phyloP scores from a whole-genome alignment of 2,329 filamentous ascomycete genomes.

The Colletotrichum truncatum region DNA sequence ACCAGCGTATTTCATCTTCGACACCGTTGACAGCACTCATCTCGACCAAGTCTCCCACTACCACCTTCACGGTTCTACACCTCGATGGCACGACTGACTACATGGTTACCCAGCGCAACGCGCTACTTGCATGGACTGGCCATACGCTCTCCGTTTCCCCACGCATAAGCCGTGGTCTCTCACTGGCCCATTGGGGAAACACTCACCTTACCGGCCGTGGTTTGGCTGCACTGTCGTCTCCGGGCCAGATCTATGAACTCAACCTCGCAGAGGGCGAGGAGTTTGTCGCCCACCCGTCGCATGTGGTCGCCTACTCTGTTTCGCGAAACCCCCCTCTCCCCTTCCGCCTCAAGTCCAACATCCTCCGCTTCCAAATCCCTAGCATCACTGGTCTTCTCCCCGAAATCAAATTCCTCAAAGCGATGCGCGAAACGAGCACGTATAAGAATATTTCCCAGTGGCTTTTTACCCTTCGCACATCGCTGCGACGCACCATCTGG shows the following conservation, averaged over 20 bases:
- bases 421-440: constrained; percentile 74
- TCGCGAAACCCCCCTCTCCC: constrained; percentile 78
- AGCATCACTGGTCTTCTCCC: constrained; percentile 72
- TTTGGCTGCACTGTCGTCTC: constrained; percentile 83
- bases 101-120: constrained; percentile 89
- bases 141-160: constrained; percentile 83
- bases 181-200: constrained; percentile 90
- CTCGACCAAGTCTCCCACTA: constrained; percentile 85
- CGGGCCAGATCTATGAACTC: constrained; percentile 90
- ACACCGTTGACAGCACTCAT: constrained; percentile 89
- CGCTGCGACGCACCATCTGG: constrained; percentile 85
- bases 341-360: constrained; percentile 85
- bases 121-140: constrained; percentile 95
- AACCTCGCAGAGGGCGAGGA: constrained; percentile 84
- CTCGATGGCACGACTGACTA: constrained; percentile 95
- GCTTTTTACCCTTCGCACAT: constrained; percentile 77
- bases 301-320: constrained; percentile 90
- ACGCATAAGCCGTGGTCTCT: constrained; percentile 77
- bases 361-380: constrained; percentile 81
- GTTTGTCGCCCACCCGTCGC: constrained; percentile 89
- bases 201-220: constrained; percentile 89
- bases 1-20: constrained; percentile 89
- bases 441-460: constrained; percentile 77
- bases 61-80: constrained; percentile 87
- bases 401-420: constrained; percentile 76